These are phyloP conservation scores for Geranium incanum DNA, from an alignment of 441 rosid species.

Conservation along the genomic window DNA sequence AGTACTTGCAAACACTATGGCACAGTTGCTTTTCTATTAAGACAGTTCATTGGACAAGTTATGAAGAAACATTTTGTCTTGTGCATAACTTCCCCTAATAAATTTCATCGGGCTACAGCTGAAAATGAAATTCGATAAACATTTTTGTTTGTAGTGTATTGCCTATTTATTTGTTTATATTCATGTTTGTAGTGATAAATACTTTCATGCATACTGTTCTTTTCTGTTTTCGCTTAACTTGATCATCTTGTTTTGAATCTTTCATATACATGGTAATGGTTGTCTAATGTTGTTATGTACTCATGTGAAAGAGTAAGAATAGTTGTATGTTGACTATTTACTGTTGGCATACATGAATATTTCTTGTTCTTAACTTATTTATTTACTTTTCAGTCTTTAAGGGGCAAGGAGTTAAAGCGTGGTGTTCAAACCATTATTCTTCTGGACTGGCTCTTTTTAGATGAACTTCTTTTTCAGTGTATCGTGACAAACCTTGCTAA, in stretches of 20 bases:
- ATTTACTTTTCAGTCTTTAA: conserved; percentile 43
- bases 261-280: not conserved
- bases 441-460: conserved; percentile 66
- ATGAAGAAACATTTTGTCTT: not conserved
- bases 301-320: not conserved
- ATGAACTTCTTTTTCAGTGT: conserved; percentile 47
- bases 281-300: not conserved
- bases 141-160: not conserved
- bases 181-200: not conserved
- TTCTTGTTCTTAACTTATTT: not conserved
- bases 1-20: not conserved
- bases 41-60: not conserved
- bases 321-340: not conserved
- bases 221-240: not conserved
- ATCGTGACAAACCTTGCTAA: conserved; percentile 38
- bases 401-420: conserved; percentile 45
- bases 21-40: not conserved
- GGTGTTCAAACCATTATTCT: conserved; percentile 49
- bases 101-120: not conserved
- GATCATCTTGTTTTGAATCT: not conserved
- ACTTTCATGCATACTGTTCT: not conserved
- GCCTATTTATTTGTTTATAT: not conserved
- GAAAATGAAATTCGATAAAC: not conserved
- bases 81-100: not conserved
- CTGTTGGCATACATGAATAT: not conserved